phyloP scores from a whole-genome alignment of 192 early-diverging fungal species.

The Pilobolus umbonatus region DNA sequence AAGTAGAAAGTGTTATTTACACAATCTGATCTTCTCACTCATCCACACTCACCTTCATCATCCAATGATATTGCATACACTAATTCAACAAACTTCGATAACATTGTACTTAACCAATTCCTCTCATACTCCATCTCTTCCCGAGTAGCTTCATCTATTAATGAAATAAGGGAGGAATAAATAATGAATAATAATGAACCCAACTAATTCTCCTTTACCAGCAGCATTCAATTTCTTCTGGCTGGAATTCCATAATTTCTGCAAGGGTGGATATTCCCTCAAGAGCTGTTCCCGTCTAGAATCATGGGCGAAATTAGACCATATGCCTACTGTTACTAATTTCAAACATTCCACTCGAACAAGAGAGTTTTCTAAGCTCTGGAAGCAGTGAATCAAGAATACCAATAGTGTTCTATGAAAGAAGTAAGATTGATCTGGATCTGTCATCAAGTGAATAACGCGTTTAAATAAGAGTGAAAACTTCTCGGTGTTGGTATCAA shows the following conservation, averaged over 20 bases:
- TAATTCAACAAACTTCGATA: conserved; percentile 60
- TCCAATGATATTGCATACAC: conserved; percentile 49
- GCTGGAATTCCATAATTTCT: conserved; percentile 62
- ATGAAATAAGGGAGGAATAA: background rate
- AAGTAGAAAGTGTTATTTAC: background rate
- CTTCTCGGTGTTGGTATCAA: conserved; percentile 37
- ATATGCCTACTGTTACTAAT: conserved; percentile 71
- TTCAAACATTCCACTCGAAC: conserved; percentile 76
- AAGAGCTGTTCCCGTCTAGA: conserved; percentile 58
- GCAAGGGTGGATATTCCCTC: conserved; percentile 49
- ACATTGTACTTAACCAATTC: conserved; percentile 60
- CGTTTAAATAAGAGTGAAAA: conserved; percentile 56
- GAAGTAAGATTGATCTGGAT: conserved; percentile 28
- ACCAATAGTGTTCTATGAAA: conserved; percentile 52
- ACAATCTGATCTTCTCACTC: background rate
- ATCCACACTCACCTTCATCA: conserved; percentile 35
- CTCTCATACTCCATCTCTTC: conserved; percentile 50
- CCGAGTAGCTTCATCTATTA: conserved; percentile 40
- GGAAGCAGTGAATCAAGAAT: conserved; percentile 82
- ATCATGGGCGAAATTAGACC: conserved; percentile 59
- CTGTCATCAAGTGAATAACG: conserved; percentile 41
- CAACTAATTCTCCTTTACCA: conserved; percentile 27
- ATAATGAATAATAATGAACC: background rate
- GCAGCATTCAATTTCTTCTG: conserved; percentile 49
- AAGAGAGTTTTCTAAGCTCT: conserved; percentile 72